Evolutionary conservation across 331 rosid species (phyloP).

Genomic region (Acacia pycnantha): DNA sequence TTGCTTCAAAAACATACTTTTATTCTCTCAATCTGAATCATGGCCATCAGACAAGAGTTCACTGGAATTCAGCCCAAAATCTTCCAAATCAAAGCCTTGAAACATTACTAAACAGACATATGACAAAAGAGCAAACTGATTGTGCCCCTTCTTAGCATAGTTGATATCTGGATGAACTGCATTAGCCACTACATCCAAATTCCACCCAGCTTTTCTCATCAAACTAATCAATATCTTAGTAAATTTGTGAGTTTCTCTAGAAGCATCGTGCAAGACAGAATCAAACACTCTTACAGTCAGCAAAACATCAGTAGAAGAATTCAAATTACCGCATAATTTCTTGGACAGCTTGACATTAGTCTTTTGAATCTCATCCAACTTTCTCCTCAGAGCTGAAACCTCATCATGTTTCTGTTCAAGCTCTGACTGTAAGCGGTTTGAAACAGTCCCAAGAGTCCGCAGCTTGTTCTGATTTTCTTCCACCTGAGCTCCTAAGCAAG

Average conservation of each 20-base stretch:
- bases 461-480: slow-evolving; percentile 95
- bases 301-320: slow-evolving; percentile 64
- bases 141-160: slow-evolving; percentile 72
- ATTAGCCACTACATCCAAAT: slow-evolving; percentile 78
- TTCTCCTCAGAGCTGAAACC: slow-evolving; percentile 51
- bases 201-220: slow-evolving; percentile 94
- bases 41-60: slow-evolving; percentile 39
- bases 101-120: slow-evolving; percentile 90
- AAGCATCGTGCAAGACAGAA: slow-evolving; percentile 73
- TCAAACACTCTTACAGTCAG: slow-evolving; percentile 73
- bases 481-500: slow-evolving; percentile 82
- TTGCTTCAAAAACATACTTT: slow-evolving; percentile 51
- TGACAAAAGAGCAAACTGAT: slow-evolving; percentile 75
- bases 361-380: slow-evolving; percentile 65
- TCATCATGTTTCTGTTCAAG: slow-evolving; percentile 82
- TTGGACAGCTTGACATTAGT: slow-evolving; percentile 55
- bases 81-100: slow-evolving; percentile 53
- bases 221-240: slow-evolving; percentile 73
- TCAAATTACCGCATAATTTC: slow-evolving; percentile 59
- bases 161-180: slow-evolving; percentile 64
- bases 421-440: slow-evolving; percentile 75
- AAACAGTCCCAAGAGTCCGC: slow-evolving; percentile 73
- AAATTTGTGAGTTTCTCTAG: slow-evolving; percentile 67
- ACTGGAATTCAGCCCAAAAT: slow-evolving; percentile 46
- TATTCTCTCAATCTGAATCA: slow-evolving; percentile 33